phyloP scores from a whole-genome alignment of 2,329 filamentous ascomycete species.

The Rhynchosporium agropyri region DNA sequence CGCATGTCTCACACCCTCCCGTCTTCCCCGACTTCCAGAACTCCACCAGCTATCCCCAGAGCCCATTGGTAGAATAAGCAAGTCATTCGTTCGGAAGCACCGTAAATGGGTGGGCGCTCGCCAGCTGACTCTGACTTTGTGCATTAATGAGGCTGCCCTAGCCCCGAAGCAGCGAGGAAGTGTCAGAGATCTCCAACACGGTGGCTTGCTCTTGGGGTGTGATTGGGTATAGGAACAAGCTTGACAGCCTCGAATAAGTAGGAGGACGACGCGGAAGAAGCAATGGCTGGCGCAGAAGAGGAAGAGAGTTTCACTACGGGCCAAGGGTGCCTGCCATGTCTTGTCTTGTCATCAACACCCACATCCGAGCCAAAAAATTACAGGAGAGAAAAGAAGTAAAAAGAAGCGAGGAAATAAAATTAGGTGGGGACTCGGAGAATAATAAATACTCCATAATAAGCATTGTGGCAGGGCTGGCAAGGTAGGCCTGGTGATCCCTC shows the following conservation, averaged over 20 bases:
- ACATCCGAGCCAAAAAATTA: background rate
- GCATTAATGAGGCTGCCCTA: constrained; percentile 2
- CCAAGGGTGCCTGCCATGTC: constrained; percentile 3
- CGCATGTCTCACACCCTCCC: background rate
- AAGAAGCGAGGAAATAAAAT: background rate
- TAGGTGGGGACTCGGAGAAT: background rate
- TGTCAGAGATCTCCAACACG: constrained; percentile 14
- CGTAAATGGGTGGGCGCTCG: constrained; percentile 14
- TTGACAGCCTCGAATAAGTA: constrained; percentile 9
- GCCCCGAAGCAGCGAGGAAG: constrained; percentile 5
- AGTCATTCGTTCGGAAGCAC: constrained; percentile 12
- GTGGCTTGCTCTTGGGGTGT: constrained; percentile 1
- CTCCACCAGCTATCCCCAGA: background rate
- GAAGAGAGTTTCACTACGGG: background rate
- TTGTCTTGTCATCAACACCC: background rate
- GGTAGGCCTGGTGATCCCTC: constrained; percentile 7
- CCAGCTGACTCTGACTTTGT: constrained; percentile 4
- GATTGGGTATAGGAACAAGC: constrained; percentile 11
- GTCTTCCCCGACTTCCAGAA: constrained; percentile 12
- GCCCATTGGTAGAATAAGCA: background rate
- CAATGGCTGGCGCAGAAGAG: background rate
- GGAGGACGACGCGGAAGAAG: background rate
- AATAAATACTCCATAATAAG: background rate
- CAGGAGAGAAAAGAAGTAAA: background rate
- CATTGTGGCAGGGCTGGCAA: background rate